Evolutionary conservation across 164 flowering plant species (phyloP).

Genomic region (Cinnamomum chago): DNA sequence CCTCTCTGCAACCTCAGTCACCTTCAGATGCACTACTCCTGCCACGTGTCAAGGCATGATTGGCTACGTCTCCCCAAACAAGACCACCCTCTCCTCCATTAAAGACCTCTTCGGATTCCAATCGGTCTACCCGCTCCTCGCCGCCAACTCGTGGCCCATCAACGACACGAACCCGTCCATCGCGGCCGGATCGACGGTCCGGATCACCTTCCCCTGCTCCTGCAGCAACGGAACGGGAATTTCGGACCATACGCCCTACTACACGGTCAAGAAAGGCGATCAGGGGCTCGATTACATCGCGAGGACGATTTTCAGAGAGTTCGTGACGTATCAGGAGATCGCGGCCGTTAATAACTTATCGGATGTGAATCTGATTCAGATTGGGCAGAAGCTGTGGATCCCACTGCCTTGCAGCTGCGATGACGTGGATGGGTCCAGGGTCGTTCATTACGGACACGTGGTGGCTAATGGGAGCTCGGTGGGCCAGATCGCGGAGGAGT

Average conservation of each 20-base stretch:
- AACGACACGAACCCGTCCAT: constrained; percentile 24
- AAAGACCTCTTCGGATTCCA: constrained; percentile 36
- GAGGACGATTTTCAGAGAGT: constrained; percentile 27
- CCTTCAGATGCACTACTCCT: constrained; percentile 1
- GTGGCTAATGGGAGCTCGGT: constrained; percentile 37
- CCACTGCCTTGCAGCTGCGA: constrained; percentile 76
- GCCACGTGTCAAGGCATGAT: constrained; percentile 39
- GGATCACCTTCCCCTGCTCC: constrained; percentile 53
- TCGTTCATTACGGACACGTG: constrained; percentile 51
- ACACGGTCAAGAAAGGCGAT: constrained; percentile 46
- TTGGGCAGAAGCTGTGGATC: constrained; percentile 45
- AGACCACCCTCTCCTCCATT: constrained; percentile 42
- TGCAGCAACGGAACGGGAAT: constrained; percentile 56
- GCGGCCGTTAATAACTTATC: constrained; percentile 33
- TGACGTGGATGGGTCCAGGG: constrained; percentile 31
- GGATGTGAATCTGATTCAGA: constrained; percentile 21
- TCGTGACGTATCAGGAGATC: constrained; percentile 37
- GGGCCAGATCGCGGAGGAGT: constrained; percentile 36
- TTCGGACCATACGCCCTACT: constrained; percentile 37
- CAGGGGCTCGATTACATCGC: constrained; percentile 47
- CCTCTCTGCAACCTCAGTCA: not conserved
- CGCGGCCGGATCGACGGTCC: constrained; percentile 22
- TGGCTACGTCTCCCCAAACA: constrained; percentile 47
- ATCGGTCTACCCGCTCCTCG: constrained; percentile 39
- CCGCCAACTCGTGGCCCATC: constrained; percentile 45